These are phyloP conservation scores for Kodamaea fungicola DNA, from an alignment of 1,139 yeast species.

Conservation along the genomic window DNA sequence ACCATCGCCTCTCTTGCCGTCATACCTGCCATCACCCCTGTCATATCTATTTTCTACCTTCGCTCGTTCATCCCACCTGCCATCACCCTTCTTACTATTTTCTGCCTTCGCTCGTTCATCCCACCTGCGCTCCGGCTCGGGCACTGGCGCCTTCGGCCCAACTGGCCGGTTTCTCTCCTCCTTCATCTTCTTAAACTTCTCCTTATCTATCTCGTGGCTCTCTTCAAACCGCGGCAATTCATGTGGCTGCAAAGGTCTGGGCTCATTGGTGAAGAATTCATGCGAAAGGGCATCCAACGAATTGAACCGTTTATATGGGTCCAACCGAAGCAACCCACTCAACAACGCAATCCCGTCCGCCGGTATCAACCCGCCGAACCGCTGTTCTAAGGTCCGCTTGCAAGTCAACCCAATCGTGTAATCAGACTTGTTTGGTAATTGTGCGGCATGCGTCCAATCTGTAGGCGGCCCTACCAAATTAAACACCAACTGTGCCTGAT, in stretches of 20 bases:
- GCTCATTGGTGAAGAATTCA: conserved; percentile 61
- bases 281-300: conserved; percentile 77
- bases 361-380: conserved; percentile 34
- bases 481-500: conserved; percentile 83
- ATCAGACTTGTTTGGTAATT: conserved; percentile 58
- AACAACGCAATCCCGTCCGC: conserved; percentile 43
- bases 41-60: too few species aligned
- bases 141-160: background rate
- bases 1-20: too few species aligned
- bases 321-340: conserved; percentile 52
- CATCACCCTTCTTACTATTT: too few species aligned
- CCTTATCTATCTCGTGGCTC: conserved; percentile 83
- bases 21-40: too few species aligned
- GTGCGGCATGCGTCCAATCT: conserved; percentile 62
- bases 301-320: conserved; percentile 71
- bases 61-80: too few species aligned
- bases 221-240: conserved; percentile 75
- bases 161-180: conserved; percentile 1
- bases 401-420: conserved; percentile 44
- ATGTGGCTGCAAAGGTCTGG: conserved; percentile 53
- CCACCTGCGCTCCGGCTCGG: too few species aligned
- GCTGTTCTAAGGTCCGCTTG: conserved; percentile 50
- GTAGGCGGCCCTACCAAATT: conserved; percentile 79
- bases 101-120: too few species aligned
- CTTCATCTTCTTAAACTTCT: conserved; percentile 48